Base-by-base conservation (phyloP, 2,329 filamentous ascomycete species). In the Clarireedia hainanense region DNA sequence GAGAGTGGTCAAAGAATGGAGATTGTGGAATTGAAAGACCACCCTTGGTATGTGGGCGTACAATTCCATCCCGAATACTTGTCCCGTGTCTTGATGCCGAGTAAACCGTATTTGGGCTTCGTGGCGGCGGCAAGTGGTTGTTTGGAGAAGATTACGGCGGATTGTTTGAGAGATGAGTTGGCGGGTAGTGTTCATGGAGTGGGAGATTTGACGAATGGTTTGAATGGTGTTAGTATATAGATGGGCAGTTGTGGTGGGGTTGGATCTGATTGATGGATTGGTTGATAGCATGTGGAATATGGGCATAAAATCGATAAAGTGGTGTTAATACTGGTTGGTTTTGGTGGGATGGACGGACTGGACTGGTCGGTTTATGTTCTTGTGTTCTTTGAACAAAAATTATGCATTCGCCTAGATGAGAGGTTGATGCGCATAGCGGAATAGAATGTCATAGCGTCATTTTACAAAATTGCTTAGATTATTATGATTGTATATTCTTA, bases 61-160 rank as follows among this genome's bases (percentile, higher is more conserved):
- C 91, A 96, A 71, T 92, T 87, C 71, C 91, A 96, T 70, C 90
- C 91, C 2, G 91, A 96, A 71, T 95, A 92, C 68, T 76, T 89
- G 50, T 86, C 80, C 63, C 80, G 86, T 52, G 90, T 94, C 2
- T 74, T 95, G 59, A 76, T 81, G 50, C 89, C 89, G 0, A 86
- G 81, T 67, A 83, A 83, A 68, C 84, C 88, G 1, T 94, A 89
- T 72, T 77, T 96, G 23, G 91, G 91, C 47, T 91, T 96, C 69
- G 80, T 96, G 47, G 90, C 91, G 34, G 88, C 90, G 2, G 83
- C 83, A 15, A 56, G 64, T 6, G 67, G 66, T 20, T 68, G 66
- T 40, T 52, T 70, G 23, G 64, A 69, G 30, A 58, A 63, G 43
- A 52, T 68, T 45, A 67, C 65, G 2, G 24, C 37, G n/a, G 59